A percentile compares a stretch with the other conserved stretches of the same genome.
Evolutionary conservation across 306 rosid genomes (phyloP).

Genomic region (Lathyrus oleraceus): DNA sequence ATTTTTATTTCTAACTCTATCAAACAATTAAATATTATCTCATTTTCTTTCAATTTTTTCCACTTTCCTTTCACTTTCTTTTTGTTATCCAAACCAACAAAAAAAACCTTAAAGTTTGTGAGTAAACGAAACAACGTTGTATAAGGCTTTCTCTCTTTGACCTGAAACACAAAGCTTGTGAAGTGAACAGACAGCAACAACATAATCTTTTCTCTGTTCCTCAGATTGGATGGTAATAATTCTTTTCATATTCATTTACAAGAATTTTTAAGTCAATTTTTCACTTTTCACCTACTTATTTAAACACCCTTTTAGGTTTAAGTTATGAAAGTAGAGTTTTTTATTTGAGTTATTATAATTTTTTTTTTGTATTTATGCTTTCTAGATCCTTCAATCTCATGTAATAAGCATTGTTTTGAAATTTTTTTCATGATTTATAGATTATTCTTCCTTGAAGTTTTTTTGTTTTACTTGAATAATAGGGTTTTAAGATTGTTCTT

Average conservation of each 20-base stretch:
- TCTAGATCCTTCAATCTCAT: no score
- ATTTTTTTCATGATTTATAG: no score
- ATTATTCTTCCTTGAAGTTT: no score
- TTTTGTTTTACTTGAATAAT: no score
- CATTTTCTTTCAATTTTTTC: no score
- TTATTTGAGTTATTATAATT: no score
- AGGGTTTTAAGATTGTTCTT: not conserved
- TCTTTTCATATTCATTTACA: not conserved
- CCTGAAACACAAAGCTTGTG: not conserved
- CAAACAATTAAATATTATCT: no score
- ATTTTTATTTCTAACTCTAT: no score
- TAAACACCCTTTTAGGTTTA: constrained; percentile 1
- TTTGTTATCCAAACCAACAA: not conserved
- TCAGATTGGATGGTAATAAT: constrained; percentile 15
- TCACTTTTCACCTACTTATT: constrained; percentile 1
- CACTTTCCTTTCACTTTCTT: not conserved
- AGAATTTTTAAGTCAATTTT: not conserved
- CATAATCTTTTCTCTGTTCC: not conserved
- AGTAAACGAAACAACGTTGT: not conserved
- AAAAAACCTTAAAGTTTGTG: no score
- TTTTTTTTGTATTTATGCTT: no score
- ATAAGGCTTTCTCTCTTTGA: not conserved
- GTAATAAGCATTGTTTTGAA: no score
- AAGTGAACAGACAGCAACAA: not conserved
- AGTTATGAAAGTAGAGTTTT: no score